These are phyloP conservation scores for Forsythia viridissima DNA, from an alignment of 257 asterid species.

Conservation along the genomic window DNA sequence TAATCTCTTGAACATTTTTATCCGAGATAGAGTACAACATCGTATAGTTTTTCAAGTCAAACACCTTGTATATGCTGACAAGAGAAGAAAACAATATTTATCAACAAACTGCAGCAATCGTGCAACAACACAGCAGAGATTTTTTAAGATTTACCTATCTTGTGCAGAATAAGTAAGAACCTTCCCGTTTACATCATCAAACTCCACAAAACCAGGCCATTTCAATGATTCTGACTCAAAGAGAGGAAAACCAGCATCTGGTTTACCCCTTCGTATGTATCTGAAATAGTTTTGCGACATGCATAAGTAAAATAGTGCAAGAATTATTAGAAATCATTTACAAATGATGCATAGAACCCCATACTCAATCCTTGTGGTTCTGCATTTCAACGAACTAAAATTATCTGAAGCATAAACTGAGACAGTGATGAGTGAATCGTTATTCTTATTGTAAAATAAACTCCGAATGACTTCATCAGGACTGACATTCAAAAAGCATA, in stretches of 20 bases:
- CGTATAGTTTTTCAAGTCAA: constrained; percentile 61
- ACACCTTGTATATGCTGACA: constrained; percentile 46
- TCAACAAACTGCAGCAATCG: constrained; percentile 23
- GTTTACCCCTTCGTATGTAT: constrained; percentile 89
- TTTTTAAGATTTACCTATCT: constrained; percentile 54
- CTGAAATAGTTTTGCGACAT: constrained; percentile 37
- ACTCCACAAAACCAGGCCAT: constrained; percentile 99
- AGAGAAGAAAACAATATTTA: constrained; percentile 15
- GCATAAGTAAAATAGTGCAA: constrained; percentile 21
- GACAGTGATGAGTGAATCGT: constrained; percentile 96
- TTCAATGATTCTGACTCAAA: constrained; percentile 90
- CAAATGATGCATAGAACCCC: constrained; percentile 25
- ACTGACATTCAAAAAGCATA: constrained; percentile 92
- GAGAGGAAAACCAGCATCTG: constrained; percentile 53
- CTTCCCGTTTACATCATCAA: constrained; percentile 97
- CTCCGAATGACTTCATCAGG: constrained; percentile 98
- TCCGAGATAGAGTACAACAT: constrained; percentile 94
- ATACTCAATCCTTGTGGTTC: constrained; percentile 98
- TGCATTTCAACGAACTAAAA: constrained; percentile 90
- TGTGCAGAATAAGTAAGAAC: constrained; percentile 97
- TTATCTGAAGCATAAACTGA: constrained; percentile 97
- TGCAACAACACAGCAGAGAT: background rate
- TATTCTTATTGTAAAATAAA: constrained; percentile 94
- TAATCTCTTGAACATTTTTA: constrained; percentile 73
- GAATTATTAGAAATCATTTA: background rate